Evolutionary conservation across 169 alveolate genomes (phyloP).

Genomic region (Sarcocystis neurona): DNA sequence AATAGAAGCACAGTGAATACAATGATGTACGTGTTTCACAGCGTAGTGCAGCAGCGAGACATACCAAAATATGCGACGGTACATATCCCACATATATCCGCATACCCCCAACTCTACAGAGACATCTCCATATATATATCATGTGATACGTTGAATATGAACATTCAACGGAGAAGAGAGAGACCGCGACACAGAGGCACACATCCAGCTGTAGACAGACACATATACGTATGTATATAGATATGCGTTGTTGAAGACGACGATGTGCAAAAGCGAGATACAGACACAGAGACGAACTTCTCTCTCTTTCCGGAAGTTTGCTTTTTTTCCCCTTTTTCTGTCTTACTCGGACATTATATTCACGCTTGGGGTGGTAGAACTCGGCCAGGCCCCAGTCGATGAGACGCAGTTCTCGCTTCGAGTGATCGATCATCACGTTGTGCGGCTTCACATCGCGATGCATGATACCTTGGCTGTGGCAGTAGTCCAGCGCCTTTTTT

Average conservation of each 20-base stretch:
- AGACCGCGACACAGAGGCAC: background rate
- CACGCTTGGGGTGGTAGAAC: slow-evolving; percentile 98
- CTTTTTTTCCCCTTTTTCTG: too few relatives aligned
- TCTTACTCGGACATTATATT: slow-evolving; percentile 96
- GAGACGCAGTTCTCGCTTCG: slow-evolving; percentile 83
- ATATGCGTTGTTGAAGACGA: background rate
- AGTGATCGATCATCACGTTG: slow-evolving; percentile 96
- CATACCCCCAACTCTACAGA: background rate
- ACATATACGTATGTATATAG: background rate
- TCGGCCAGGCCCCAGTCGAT: slow-evolving; percentile 99
- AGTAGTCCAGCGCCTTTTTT: slow-evolving; percentile 95
- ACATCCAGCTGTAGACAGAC: background rate
- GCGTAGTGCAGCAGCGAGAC: too few relatives aligned
- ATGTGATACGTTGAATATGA: background rate
- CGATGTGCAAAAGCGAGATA: background rate
- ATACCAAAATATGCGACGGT: too few relatives aligned
- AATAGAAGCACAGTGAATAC: background rate
- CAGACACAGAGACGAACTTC: background rate
- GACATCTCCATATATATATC: too few relatives aligned
- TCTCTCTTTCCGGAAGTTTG: too few relatives aligned
- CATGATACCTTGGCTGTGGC: slow-evolving; percentile 98
- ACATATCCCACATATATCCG: too few relatives aligned
- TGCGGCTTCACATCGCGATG: slow-evolving; percentile 97
- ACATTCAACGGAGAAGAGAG: background rate
- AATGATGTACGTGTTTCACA: too few relatives aligned